These are phyloP conservation scores for Cutaneotrichosporon sp. DNA, from an alignment of 1,284 basidiomycete genomes.

Conservation along the genomic window DNA sequence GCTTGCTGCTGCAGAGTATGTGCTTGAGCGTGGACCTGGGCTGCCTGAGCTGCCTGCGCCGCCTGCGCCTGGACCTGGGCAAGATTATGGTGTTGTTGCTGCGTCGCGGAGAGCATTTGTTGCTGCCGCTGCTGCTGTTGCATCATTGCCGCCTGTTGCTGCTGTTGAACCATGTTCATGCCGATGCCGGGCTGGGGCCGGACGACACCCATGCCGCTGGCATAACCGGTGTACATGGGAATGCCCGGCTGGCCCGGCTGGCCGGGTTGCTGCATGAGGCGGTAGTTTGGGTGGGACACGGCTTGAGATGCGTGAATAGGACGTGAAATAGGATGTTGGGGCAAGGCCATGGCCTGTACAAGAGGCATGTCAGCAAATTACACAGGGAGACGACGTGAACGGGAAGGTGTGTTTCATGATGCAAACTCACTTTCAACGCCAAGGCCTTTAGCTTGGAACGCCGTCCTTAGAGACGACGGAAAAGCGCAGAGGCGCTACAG, in stretches of 20 bases:
- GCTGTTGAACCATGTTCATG: slow-evolving; percentile 26
- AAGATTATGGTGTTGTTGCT: slow-evolving; percentile 23
- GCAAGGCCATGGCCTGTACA: slow-evolving; percentile 47
- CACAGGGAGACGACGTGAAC: not conserved
- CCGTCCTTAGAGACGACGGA: slow-evolving; percentile 18
- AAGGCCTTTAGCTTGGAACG: slow-evolving; percentile 26
- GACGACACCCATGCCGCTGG: slow-evolving; percentile 20
- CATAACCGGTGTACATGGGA: slow-evolving; percentile 28
- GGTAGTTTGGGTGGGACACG: slow-evolving; percentile 29
- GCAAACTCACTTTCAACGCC: slow-evolving; percentile 29
- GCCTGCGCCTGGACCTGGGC: slow-evolving; percentile 28
- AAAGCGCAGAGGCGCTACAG: not conserved
- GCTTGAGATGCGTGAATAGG: slow-evolving; percentile 30
- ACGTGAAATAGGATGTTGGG: slow-evolving; percentile 42
- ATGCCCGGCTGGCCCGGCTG: slow-evolving; percentile 35
- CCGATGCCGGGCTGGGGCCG: slow-evolving; percentile 22
- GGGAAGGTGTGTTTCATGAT: slow-evolving; percentile 4
- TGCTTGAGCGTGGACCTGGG: slow-evolving; percentile 17
- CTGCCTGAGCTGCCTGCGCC: slow-evolving; percentile 18
- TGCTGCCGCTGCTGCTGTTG: slow-evolving; percentile 19
- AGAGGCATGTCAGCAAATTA: slow-evolving; percentile 2
- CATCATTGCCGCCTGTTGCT: slow-evolving; percentile 1
- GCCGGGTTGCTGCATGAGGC: slow-evolving; percentile 34
- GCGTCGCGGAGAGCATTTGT: slow-evolving; percentile 20
- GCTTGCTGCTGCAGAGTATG: slow-evolving; percentile 27